A percentile compares a stretch with the other conserved stretches of the same genome.
phyloP scores from a whole-genome alignment of 169 alveolate species.

The Toxoplasma gondii region DNA sequence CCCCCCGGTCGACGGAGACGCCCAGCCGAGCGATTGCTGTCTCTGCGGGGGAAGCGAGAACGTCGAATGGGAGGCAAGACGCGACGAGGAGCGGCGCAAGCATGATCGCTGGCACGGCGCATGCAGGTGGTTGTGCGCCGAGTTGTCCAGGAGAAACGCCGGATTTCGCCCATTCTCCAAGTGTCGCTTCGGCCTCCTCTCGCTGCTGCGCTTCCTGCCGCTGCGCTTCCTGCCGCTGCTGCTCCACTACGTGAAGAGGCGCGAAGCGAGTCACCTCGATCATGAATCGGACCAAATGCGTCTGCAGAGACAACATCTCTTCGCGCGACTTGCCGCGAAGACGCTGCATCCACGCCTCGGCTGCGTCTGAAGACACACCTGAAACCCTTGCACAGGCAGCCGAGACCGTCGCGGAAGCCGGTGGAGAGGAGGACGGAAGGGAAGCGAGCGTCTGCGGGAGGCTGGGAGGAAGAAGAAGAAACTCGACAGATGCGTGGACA shows the following conservation, averaged over 20 bases:
- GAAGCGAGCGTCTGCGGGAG: background rate
- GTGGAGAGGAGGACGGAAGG: background rate
- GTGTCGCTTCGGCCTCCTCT: background rate
- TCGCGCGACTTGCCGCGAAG: background rate
- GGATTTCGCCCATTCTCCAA: too few species aligned
- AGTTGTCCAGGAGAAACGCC: background rate
- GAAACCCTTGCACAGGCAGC: background rate
- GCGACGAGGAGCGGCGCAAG: slow-evolving; percentile 32
- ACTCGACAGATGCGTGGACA: slow-evolving; percentile 7
- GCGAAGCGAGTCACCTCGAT: background rate
- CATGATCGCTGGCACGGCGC: background rate
- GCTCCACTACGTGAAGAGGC: background rate
- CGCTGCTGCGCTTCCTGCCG: background rate
- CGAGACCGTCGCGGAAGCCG: background rate
- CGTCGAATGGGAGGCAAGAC: slow-evolving; percentile 5
- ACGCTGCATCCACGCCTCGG: slow-evolving; percentile 1
- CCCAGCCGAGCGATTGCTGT: background rate
- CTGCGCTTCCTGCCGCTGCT: background rate
- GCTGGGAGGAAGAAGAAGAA: slow-evolving; percentile 24
- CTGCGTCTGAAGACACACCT: slow-evolving; percentile 18
- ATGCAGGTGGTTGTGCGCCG: background rate
- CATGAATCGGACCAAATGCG: background rate
- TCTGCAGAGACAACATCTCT: background rate
- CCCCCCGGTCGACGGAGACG: background rate
- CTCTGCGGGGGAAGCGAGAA: background rate